phyloP scores from a whole-genome alignment of 371 early-diverging fungal genomes.

The Haplosporangium sp. region DNA sequence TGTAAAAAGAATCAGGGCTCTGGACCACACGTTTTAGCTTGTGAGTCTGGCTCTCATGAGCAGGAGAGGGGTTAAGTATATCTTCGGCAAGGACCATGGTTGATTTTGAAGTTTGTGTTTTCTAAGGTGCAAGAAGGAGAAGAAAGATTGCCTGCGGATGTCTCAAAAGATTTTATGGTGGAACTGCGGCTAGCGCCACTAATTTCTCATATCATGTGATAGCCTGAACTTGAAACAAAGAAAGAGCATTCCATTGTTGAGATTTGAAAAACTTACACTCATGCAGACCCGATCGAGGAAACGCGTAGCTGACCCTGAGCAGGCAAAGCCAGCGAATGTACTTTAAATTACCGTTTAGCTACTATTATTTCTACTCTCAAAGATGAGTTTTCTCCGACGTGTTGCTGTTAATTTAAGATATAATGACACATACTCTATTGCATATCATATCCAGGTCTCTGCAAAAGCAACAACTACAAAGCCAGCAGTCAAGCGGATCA shows the following conservation, averaged over 20 bases:
- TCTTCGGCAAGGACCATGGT: constrained; percentile 86
- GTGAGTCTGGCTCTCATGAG: constrained; percentile 91
- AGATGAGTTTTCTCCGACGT: neutral
- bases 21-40: constrained; percentile 99
- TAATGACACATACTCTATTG: neutral
- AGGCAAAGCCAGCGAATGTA: constrained; percentile 3
- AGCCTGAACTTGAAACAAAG: neutral
- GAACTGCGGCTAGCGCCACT: constrained; percentile 6
- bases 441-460: constrained; percentile 1
- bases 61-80: constrained; percentile 96
- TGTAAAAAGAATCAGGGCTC: constrained; percentile 99
- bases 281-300: constrained; percentile 41
- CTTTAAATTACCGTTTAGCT: neutral
- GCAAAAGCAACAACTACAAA: neutral
- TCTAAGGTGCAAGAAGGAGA: neutral
- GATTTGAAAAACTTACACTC: neutral
- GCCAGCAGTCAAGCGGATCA: constrained; percentile 5
- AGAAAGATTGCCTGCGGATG: neutral
- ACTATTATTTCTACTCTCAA: neutral
- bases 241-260: neutral
- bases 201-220: neutral
- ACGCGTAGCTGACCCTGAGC: constrained; percentile 15
- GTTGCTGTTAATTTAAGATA: neutral
- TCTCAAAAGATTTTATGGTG: neutral
- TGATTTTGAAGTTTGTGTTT: neutral